These are phyloP conservation scores for Ceratocystis colombiana DNA, from an alignment of 2,329 filamentous ascomycete species.

Conservation along the genomic window DNA sequence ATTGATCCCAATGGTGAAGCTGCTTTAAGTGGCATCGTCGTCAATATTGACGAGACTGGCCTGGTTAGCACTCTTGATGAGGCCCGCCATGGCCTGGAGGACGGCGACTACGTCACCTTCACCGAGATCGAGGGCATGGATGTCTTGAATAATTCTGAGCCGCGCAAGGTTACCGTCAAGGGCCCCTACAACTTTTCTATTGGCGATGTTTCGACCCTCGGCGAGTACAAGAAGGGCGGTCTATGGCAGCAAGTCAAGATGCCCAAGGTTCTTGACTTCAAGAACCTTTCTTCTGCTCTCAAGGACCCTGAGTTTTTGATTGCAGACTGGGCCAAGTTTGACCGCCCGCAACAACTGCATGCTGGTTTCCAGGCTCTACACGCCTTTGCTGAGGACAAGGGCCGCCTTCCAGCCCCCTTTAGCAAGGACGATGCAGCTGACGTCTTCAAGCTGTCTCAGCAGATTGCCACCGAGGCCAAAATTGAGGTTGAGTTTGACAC, in stretches of 20 bases:
- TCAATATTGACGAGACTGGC: constrained; percentile 78
- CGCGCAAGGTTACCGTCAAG: constrained; percentile 85
- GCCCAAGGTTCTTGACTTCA: constrained; percentile 88
- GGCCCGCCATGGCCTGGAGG: constrained; percentile 86
- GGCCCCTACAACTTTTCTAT: constrained; percentile 97
- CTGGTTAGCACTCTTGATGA: constrained; percentile 89
- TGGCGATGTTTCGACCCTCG: constrained; percentile 78
- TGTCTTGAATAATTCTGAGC: constrained; percentile 67
- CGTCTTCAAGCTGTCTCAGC: constrained; percentile 63
- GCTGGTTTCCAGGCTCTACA: constrained; percentile 87
- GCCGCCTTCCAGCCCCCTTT: constrained; percentile 69
- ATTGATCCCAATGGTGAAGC: constrained; percentile 87
- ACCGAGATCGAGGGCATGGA: constrained; percentile 91
- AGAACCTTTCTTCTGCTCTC: constrained; percentile 64
- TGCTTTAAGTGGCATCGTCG: constrained; percentile 76
- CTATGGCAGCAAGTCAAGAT: constrained; percentile 96
- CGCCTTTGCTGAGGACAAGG: constrained; percentile 66
- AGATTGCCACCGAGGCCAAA: constrained; percentile 63
- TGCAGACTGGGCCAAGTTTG: constrained; percentile 96
- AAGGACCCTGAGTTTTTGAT: constrained; percentile 82
- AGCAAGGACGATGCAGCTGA: constrained; percentile 74
- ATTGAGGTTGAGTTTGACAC: constrained; percentile 78
- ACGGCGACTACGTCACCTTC: constrained; percentile 94
- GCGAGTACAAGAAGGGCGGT: constrained; percentile 78
- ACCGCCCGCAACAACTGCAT: constrained; percentile 85